These are phyloP conservation scores for Microdochium trichocladiopsis DNA, from an alignment of 2,329 filamentous ascomycete species.

Conservation along the genomic window DNA sequence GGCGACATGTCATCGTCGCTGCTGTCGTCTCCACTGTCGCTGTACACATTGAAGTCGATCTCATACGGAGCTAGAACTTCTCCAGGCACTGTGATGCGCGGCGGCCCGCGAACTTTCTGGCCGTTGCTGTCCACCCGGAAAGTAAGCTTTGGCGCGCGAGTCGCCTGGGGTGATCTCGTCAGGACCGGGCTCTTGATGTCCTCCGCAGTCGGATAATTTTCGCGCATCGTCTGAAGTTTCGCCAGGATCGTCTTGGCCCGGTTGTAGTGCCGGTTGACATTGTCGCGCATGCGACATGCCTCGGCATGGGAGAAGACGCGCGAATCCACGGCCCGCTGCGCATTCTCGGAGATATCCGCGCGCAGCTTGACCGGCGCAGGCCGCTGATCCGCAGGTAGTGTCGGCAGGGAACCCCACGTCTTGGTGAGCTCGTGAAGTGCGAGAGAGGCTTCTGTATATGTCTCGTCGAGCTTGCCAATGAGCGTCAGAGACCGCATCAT, in stretches of 20 bases:
- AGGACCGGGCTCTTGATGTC: constrained; percentile 44
- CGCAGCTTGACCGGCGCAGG: constrained; percentile 44
- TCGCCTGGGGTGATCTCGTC: constrained; percentile 46
- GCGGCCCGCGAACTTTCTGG: constrained; percentile 38
- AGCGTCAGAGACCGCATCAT: constrained; percentile 58
- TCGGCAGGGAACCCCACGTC: constrained; percentile 49
- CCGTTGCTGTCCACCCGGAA: constrained; percentile 35
- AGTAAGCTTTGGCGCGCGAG: constrained; percentile 38
- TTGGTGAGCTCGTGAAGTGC: constrained; percentile 49
- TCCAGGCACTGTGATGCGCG: constrained; percentile 57
- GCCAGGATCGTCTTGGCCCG: constrained; percentile 50
- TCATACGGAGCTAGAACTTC: constrained; percentile 62
- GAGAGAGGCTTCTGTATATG: constrained; percentile 47
- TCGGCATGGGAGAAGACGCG: constrained; percentile 55
- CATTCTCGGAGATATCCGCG: constrained; percentile 50
- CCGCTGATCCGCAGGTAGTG: constrained; percentile 36
- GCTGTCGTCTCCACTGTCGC: constrained; percentile 44
- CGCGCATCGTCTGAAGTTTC: constrained; percentile 53
- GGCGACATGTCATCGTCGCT: constrained; percentile 42
- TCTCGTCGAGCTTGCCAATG: constrained; percentile 56
- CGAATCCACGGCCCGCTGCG: constrained; percentile 46
- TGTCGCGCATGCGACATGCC: constrained; percentile 56
- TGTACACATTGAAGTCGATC: constrained; percentile 52
- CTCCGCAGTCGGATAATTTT: constrained; percentile 48
- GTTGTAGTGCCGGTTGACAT: constrained; percentile 54